Conservation (phyloP, 1,139 yeast species). For the Yamadazyma mexicana region DNA sequence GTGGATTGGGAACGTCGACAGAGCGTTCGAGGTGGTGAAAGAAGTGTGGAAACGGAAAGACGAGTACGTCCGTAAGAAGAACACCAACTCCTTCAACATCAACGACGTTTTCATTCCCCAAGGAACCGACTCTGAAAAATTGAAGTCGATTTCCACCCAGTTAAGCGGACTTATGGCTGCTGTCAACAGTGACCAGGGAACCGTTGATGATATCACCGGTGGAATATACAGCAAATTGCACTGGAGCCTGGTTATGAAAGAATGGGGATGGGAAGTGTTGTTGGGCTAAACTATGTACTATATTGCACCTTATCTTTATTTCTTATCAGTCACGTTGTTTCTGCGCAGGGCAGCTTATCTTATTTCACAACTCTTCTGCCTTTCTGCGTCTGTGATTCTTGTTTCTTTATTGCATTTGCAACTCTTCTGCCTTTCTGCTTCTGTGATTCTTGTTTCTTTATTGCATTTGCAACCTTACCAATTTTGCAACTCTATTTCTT, state of each 20-base stretch:
- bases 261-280: conserved; percentile 74
- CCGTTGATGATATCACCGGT: conserved; percentile 34
- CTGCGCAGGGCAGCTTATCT: too few species aligned
- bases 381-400: too few species aligned
- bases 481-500: too few species aligned
- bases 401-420: too few species aligned
- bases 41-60: conserved; percentile 71
- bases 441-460: too few species aligned
- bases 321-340: too few species aligned
- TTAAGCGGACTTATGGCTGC: conserved; percentile 47
- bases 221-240: conserved; percentile 56
- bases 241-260: conserved; percentile 70
- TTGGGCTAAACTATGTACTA: conserved; percentile 29
- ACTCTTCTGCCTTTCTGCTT: too few species aligned
- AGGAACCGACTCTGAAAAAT: conserved; percentile 22
- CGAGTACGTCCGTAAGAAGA: conserved; percentile 27
- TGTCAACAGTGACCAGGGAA: conserved; percentile 26
- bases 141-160: conserved; percentile 33
- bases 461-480: too few species aligned
- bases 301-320: background rate
- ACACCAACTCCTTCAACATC: conserved; percentile 11
- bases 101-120: conserved; percentile 17
- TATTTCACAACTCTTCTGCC: too few species aligned
- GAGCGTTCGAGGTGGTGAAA: conserved; percentile 66
- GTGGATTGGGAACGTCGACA: conserved; percentile 66